Evolutionary conservation across 768 basidiomycete species (phyloP).

Genomic region (Xerocomellus intermedius): DNA sequence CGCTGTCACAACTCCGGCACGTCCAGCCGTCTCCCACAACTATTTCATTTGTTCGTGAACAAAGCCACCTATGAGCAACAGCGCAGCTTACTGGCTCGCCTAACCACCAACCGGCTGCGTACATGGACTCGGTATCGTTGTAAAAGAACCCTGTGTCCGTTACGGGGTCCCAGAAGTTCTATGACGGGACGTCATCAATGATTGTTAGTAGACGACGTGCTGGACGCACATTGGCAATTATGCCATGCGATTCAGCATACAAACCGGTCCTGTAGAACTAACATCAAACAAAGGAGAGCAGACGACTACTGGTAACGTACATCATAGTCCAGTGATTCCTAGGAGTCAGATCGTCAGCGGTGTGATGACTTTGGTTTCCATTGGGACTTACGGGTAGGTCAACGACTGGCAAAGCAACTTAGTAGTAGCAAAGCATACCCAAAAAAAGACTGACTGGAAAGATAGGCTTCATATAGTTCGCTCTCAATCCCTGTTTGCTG

Average conservation of each 20-base stretch:
- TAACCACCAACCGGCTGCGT: constrained; percentile 78
- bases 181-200: background rate
- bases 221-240: constrained; percentile 74
- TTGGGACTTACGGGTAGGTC: constrained; percentile 77
- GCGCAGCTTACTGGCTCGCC: constrained; percentile 81
- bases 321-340: constrained; percentile 92
- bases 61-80: background rate
- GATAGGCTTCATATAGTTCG: constrained; percentile 83
- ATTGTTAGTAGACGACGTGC: background rate
- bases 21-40: constrained; percentile 90
- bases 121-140: constrained; percentile 56
- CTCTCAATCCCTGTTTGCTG: constrained; percentile 79
- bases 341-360: background rate
- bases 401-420: constrained; percentile 52
- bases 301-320: constrained; percentile 38
- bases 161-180: constrained; percentile 88
- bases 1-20: constrained; percentile 70
- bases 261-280: constrained; percentile 72
- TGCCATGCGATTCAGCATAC: constrained; percentile 87
- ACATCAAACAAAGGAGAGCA: background rate
- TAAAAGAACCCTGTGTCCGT: constrained; percentile 68
- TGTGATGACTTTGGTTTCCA: background rate
- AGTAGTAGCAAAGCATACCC: background rate
- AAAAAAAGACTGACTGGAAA: constrained; percentile 69
- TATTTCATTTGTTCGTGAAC: constrained; percentile 28